Conservation (phyloP, 805 yeast genomes). For the Barnettozyma siamensis region DNA sequence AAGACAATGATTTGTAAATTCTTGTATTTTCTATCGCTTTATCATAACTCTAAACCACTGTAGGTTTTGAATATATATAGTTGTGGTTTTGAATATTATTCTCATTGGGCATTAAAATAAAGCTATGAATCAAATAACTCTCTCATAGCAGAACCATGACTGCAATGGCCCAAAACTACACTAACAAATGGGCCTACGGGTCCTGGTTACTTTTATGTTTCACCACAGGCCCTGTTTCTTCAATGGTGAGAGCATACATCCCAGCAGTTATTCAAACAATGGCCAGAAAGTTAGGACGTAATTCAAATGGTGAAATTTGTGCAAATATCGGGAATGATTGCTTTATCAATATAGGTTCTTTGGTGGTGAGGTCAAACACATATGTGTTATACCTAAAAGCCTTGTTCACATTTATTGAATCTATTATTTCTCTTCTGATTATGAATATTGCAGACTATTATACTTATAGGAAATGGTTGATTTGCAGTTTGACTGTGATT, state of each 20-base stretch:
- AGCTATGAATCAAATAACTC: too few species aligned
- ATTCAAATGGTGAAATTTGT: constrained; percentile 25
- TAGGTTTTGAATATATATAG: too few species aligned
- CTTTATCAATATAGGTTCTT: constrained; percentile 31
- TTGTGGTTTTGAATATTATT: too few species aligned
- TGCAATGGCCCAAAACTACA: too few species aligned
- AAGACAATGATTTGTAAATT: too few species aligned
- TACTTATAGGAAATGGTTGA: constrained; percentile 30
- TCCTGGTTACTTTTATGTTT: constrained; percentile 36
- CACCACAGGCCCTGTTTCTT: constrained; percentile 37
- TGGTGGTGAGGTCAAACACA: constrained; percentile 30
- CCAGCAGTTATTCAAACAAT: constrained; percentile 36
- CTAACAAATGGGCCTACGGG: constrained; percentile 19
- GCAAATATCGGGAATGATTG: constrained; percentile 31
- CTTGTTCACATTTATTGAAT: constrained; percentile 34
- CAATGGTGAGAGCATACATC: constrained; percentile 36
- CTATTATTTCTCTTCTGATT: constrained; percentile 29
- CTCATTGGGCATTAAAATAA: too few species aligned
- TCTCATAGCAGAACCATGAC: too few species aligned
- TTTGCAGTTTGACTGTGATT: constrained; percentile 27
- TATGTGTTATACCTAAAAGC: constrained; percentile 35
- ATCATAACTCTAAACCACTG: too few species aligned
- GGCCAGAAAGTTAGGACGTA: constrained; percentile 29
- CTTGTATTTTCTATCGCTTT: too few species aligned
- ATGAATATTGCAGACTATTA: constrained; percentile 39